Evolutionary conservation across 176 grass and related monocot genomes (phyloP).

Genomic region (Microstegium vimineum): DNA sequence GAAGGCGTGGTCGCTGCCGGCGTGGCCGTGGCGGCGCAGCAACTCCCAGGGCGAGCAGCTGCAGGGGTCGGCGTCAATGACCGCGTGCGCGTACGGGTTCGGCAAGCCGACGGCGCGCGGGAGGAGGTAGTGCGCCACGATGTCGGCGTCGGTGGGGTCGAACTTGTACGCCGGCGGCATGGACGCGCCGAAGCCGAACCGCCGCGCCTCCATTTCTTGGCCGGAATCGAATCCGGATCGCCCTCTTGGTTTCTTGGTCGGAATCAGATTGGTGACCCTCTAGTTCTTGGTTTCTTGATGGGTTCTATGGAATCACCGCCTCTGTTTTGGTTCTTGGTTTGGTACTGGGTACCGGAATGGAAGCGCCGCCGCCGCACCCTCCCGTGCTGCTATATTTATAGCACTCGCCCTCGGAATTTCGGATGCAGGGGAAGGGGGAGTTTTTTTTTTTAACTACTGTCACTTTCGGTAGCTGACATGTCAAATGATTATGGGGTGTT

Average conservation of each 20-base stretch:
- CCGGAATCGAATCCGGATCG: too few relatives aligned
- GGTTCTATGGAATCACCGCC: not conserved
- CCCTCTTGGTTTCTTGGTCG: not conserved
- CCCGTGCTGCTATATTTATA: not conserved
- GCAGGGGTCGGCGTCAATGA: not conserved
- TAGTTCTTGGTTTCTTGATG: not conserved
- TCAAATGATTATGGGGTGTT: too few relatives aligned
- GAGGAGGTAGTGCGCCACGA: slow-evolving; percentile 28
- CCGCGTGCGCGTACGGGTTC: not conserved
- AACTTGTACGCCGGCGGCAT: not conserved
- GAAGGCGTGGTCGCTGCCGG: not conserved
- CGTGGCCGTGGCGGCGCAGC: not conserved
- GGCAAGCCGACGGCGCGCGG: not conserved
- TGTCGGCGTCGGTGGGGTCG: slow-evolving; percentile 9
- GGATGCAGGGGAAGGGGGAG: too few relatives aligned
- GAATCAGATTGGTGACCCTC: not conserved
- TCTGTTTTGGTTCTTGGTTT: not conserved
- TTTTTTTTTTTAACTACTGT: too few relatives aligned
- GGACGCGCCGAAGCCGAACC: not conserved
- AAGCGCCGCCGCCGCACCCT: not conserved
- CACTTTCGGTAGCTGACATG: too few relatives aligned
- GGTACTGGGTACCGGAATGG: not conserved
- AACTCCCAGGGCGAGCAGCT: slow-evolving; percentile 24
- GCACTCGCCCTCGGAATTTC: not conserved
- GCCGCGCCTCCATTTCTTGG: not conserved